Conservation (phyloP, 495 filamentous ascomycete genomes). For the Sabuloglossum arenarium region DNA sequence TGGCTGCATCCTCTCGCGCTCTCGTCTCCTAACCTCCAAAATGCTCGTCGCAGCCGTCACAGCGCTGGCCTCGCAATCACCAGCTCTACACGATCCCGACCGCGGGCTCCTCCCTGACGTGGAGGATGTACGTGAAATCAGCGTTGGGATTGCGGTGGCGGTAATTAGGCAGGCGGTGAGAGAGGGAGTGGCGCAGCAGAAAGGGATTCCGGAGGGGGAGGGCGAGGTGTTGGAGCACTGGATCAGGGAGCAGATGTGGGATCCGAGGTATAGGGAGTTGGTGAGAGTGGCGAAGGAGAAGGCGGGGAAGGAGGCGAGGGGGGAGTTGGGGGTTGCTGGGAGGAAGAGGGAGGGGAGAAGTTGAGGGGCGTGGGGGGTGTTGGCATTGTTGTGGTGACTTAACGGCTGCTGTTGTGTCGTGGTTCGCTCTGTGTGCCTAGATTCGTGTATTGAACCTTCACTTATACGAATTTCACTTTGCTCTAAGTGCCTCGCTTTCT, state of each 20-base stretch:
- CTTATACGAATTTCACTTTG: no score
- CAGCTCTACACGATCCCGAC: conserved; percentile 37
- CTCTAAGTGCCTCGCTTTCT: no score
- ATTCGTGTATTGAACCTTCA: no score
- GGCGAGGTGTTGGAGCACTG: conserved; percentile 52
- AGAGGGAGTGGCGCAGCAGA: conserved; percentile 41
- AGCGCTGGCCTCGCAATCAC: conserved; percentile 47
- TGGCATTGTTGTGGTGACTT: no score
- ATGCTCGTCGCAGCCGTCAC: conserved; percentile 68
- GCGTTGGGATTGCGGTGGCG: conserved; percentile 53
- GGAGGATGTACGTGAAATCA: conserved; percentile 50
- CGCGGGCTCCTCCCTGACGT: conserved; percentile 56
- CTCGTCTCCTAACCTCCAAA: conserved; percentile 41
- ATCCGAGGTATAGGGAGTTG: conserved; percentile 48
- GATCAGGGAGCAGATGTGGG: conserved; percentile 84
- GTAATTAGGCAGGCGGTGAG: conserved; percentile 54
- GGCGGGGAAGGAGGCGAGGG: conserved; percentile 33
- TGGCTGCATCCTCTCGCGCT: conserved; percentile 47
- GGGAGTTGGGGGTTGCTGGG: conserved; percentile 32
- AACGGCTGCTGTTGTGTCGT: no score
- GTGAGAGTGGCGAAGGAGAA: conserved; percentile 26
- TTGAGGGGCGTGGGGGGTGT: no score
- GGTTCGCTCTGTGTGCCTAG: no score
- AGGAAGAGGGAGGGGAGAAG: background rate
- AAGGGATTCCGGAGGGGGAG: conserved; percentile 28